These are phyloP conservation scores for Globisporangium nodosum DNA, from an alignment of 352 stramenopile genomes.

Conservation along the genomic window DNA sequence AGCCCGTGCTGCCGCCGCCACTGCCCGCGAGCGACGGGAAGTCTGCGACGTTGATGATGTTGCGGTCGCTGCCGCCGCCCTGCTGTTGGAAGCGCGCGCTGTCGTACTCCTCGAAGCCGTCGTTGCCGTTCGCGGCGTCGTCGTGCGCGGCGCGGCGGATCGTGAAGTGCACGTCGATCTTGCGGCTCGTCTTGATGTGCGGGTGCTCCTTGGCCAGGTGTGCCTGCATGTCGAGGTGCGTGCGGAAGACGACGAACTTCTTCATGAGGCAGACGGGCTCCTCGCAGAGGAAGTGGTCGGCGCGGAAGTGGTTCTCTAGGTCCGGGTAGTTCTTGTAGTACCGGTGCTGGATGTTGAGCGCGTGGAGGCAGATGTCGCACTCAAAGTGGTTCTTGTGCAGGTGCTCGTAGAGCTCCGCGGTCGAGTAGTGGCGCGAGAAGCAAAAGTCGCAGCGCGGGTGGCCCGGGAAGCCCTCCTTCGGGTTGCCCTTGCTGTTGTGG, in stretches of 20 bases:
- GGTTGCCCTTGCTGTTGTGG: constrained; percentile 68
- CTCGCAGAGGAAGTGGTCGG: constrained; percentile 87
- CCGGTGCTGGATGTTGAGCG: constrained; percentile 72
- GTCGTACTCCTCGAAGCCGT: constrained; percentile 48
- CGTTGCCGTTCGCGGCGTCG: constrained; percentile 11
- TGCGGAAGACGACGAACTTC: constrained; percentile 90
- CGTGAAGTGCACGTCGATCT: constrained; percentile 86
- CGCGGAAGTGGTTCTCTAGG: constrained; percentile 88
- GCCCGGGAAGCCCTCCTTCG: constrained; percentile 71
- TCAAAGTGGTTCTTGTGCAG: constrained; percentile 90
- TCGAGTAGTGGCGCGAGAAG: constrained; percentile 83
- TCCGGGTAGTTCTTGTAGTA: constrained; percentile 92
- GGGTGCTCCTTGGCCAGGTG: constrained; percentile 82
- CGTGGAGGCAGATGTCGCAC: constrained; percentile 86
- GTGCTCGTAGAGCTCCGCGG: constrained; percentile 84
- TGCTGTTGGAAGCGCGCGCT: constrained; percentile 21
- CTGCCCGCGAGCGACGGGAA: constrained; percentile 69
- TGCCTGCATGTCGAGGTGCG: constrained; percentile 79
- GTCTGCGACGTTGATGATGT: constrained; percentile 82
- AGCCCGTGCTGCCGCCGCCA: constrained; percentile 13
- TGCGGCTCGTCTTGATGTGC: constrained; percentile 77
- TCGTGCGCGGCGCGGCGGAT: constrained; percentile 52
- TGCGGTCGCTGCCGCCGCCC: constrained; percentile 17
- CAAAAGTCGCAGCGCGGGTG: constrained; percentile 90
- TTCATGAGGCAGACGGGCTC: constrained; percentile 71